These are phyloP conservation scores for Rachicladosporium sp. DNA, from an alignment of 2,329 filamentous ascomycete genomes.

Conservation along the genomic window DNA sequence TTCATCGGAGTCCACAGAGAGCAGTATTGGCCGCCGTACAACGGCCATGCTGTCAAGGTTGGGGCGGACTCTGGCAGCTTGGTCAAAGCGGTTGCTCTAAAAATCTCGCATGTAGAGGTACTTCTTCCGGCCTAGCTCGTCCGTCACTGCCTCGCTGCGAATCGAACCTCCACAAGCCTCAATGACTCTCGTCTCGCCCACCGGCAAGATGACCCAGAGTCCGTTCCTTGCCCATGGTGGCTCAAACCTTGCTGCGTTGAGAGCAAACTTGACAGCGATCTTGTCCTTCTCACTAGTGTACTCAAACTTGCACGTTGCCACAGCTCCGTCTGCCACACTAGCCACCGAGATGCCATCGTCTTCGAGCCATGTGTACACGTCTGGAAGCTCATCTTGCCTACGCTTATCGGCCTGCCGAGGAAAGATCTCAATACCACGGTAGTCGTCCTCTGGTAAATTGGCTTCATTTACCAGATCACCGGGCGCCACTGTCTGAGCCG, in stretches of 20 bases:
- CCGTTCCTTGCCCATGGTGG: conserved; percentile 37
- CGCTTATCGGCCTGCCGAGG: conserved; percentile 30
- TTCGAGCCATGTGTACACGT: conserved; percentile 40
- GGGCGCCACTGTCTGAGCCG: conserved; percentile 38
- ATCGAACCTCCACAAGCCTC: neutral
- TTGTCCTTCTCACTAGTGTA: conserved; percentile 35
- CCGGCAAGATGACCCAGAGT: conserved; percentile 39
- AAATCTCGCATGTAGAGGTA: too few relatives aligned
- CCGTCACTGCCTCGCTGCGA: too few relatives aligned
- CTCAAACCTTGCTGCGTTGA: conserved; percentile 30
- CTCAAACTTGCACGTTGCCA: conserved; percentile 31
- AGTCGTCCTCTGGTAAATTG: conserved; percentile 39
- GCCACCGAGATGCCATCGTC: conserved; percentile 43
- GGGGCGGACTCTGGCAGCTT: too few relatives aligned
- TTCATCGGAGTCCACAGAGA: too few relatives aligned
- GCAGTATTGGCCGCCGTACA: too few relatives aligned
- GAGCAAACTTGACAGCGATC: conserved; percentile 32
- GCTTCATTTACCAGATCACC: conserved; percentile 38
- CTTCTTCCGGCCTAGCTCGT: too few relatives aligned
- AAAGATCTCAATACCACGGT: conserved; percentile 46
- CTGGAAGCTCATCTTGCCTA: conserved; percentile 11
- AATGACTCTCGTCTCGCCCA: conserved; percentile 36
- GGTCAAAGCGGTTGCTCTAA: too few relatives aligned
- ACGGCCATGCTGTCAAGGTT: too few relatives aligned
- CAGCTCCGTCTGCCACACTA: conserved; percentile 16